Evolutionary conservation across 176 grass and related monocot genomes (phyloP).

Genomic region (Thinopyrum elongatum): DNA sequence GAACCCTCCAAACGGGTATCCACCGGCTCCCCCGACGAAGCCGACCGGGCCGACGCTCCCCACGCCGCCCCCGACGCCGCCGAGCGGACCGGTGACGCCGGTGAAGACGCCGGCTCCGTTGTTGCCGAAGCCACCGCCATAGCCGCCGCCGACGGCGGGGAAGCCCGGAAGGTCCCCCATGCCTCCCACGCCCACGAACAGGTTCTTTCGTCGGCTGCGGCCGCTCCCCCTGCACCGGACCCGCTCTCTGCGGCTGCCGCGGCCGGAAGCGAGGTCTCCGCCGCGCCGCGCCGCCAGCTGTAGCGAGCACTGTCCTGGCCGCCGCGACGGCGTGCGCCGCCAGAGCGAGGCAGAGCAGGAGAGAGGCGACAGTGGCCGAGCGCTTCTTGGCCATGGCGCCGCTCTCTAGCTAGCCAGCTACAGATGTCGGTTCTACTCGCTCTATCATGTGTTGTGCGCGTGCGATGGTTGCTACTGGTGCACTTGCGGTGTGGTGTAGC

Average conservation of each 20-base stretch:
- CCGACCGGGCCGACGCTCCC: no score
- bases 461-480: neutral
- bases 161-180: conserved; percentile 52
- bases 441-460: neutral
- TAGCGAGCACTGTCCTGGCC: no score
- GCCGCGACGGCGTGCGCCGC: no score
- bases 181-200: conserved; percentile 45
- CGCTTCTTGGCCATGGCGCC: conserved; percentile 19
- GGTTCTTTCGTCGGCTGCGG: conserved; percentile 36
- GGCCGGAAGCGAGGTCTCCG: neutral
- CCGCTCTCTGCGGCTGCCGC: neutral
- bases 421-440: neutral
- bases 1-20: no score
- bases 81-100: no score
- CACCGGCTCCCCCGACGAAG: no score
- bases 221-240: neutral
- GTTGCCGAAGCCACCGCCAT: conserved; percentile 55
- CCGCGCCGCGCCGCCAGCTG: no score
- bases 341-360: no score
- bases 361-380: no score
- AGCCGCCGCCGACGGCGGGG: conserved; percentile 36
- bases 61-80: no score
- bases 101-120: conserved; percentile 20
- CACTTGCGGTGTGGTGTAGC: no score
- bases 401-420: neutral